Conservation (phyloP, 345 rosid species). For the Populus nigra region DNA sequence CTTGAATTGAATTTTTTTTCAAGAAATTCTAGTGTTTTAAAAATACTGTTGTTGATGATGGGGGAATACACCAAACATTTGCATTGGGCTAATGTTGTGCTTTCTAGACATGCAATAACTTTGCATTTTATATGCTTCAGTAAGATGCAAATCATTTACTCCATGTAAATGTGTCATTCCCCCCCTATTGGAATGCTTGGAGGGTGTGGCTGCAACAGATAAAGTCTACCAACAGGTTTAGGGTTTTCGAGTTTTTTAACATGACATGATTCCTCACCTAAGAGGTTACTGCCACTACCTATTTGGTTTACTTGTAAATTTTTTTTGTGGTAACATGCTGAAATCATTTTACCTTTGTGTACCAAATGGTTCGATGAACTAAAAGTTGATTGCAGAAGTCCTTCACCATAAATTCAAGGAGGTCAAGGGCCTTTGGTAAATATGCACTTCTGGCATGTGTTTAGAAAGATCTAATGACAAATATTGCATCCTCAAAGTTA, state of each 20-base stretch:
- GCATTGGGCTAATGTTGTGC: background rate
- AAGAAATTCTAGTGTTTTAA: background rate
- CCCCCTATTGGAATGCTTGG: background rate
- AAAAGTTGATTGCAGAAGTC: too few relatives aligned
- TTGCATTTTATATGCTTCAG: background rate
- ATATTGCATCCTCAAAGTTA: too few relatives aligned
- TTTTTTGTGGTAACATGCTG: too few relatives aligned
- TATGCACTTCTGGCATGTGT: too few relatives aligned
- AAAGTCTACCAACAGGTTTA: background rate
- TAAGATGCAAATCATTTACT: background rate
- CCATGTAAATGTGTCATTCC: background rate
- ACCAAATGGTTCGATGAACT: too few relatives aligned
- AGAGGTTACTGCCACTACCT: too few relatives aligned
- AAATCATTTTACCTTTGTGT: too few relatives aligned
- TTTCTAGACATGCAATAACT: background rate
- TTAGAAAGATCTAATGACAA: too few relatives aligned
- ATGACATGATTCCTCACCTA: too few relatives aligned
- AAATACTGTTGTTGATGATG: background rate
- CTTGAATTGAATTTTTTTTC: background rate
- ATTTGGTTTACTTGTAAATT: too few relatives aligned
- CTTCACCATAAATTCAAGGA: too few relatives aligned
- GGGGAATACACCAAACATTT: background rate
- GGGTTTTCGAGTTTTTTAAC: background rate
- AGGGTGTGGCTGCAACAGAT: background rate
- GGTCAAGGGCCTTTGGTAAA: too few relatives aligned